These are phyloP conservation scores for Allantophomopsis lycopodina DNA, from an alignment of 2,329 filamentous ascomycete species.

Conservation along the genomic window DNA sequence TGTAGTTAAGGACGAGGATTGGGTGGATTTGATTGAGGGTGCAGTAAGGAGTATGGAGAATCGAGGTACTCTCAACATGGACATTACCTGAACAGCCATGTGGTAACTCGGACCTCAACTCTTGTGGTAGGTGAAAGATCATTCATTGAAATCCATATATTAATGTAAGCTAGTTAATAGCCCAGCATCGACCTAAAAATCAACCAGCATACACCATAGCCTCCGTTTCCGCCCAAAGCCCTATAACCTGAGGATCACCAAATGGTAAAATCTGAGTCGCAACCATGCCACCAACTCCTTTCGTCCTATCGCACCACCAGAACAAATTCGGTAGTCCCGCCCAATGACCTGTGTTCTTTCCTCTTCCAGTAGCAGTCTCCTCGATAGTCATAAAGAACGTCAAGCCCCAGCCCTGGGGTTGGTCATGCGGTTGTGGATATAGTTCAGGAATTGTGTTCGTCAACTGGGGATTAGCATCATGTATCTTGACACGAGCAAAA, in stretches of 20 bases:
- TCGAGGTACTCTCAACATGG: neutral
- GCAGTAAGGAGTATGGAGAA: constrained; percentile 4
- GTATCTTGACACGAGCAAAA: constrained; percentile 28
- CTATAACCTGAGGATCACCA: constrained; percentile 7
- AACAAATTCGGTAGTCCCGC: constrained; percentile 42
- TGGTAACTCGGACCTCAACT: too few relatives aligned
- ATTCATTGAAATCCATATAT: too few relatives aligned
- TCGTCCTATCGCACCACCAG: constrained; percentile 48
- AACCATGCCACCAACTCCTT: constrained; percentile 37
- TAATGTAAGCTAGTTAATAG: too few relatives aligned
- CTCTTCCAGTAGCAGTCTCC: constrained; percentile 34
- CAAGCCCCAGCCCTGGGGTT: constrained; percentile 50
- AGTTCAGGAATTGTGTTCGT: constrained; percentile 32
- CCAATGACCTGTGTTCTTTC: constrained; percentile 35
- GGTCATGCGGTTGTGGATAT: constrained; percentile 22
- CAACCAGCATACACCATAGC: neutral
- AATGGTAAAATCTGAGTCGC: constrained; percentile 36
- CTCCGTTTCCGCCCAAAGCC: constrained; percentile 2
- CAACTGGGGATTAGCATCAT: constrained; percentile 30
- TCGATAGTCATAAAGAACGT: constrained; percentile 34
- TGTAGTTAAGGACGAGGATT: constrained; percentile 12
- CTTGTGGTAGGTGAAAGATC: too few relatives aligned
- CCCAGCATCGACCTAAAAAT: too few relatives aligned
- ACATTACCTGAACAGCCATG: neutral
- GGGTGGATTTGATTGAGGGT: constrained; percentile 13